Conservation (phyloP, 768 basidiomycete species). For the Lanmaoa pseudosensibilis region DNA sequence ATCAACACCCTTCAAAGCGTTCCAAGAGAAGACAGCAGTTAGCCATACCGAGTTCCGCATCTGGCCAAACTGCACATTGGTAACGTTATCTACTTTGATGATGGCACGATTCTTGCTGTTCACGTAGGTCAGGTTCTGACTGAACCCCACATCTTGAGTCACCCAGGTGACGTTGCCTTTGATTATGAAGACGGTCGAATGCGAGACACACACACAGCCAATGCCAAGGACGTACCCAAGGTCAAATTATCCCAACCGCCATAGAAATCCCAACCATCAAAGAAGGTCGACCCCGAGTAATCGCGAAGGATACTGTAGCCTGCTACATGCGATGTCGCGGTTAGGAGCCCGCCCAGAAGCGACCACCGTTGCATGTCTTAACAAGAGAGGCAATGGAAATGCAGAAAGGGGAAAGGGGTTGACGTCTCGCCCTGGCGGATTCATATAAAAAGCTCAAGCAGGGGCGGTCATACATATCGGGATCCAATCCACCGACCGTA, state of each 20-base stretch:
- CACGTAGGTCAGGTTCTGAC: constrained; percentile 56
- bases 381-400: neutral
- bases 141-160: constrained; percentile 44
- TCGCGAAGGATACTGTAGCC: constrained; percentile 42
- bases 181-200: constrained; percentile 1
- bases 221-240: constrained; percentile 33
- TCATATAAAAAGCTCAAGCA: constrained; percentile 3
- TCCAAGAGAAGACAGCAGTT: neutral
- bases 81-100: constrained; percentile 72
- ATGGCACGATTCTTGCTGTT: constrained; percentile 63
- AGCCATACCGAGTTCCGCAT: constrained; percentile 59
- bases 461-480: constrained; percentile 2
- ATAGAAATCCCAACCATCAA: constrained; percentile 56
- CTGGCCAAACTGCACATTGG: constrained; percentile 48
- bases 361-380: constrained; percentile 14
- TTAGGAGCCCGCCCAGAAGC: neutral
- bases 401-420: neutral
- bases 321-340: constrained; percentile 1
- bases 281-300: constrained; percentile 52
- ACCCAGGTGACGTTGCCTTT: constrained; percentile 66
- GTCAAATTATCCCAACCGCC: constrained; percentile 50
- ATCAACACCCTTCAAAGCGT: neutral
- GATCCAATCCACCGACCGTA: neutral
- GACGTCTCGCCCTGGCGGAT: neutral
- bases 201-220: neutral